Evolutionary conservation across 176 grass and related monocot species (phyloP).

Genomic region (Musa troglodytarum): DNA sequence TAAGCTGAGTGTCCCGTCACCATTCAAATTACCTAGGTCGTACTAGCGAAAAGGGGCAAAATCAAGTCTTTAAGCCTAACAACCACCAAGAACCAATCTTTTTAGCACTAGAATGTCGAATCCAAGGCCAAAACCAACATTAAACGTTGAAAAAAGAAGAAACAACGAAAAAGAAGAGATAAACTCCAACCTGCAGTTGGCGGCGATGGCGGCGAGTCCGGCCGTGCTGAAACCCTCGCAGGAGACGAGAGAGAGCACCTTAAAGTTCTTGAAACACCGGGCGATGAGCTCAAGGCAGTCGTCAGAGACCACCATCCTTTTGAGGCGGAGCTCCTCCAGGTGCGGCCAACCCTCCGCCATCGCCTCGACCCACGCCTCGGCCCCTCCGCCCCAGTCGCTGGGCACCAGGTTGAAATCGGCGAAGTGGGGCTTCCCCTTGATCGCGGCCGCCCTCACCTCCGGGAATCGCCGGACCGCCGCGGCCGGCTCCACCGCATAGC

Average conservation of each 20-base stretch:
- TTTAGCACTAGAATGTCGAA: not conserved
- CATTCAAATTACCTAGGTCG: too few relatives aligned
- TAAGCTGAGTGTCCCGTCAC: too few relatives aligned
- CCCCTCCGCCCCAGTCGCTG: constrained; percentile 45
- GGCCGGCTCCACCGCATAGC: constrained; percentile 39
- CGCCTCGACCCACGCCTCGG: constrained; percentile 46
- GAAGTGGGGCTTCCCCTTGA: constrained; percentile 81
- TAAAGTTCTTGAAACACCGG: constrained; percentile 54
- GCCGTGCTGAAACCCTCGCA: constrained; percentile 68
- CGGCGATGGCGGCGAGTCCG: constrained; percentile 53
- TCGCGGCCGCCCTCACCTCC: constrained; percentile 29
- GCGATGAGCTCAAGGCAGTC: constrained; percentile 69
- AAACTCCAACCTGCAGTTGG: constrained; percentile 48
- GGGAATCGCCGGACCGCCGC: constrained; percentile 30
- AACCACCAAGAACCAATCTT: not conserved
- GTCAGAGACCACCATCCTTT: constrained; percentile 70
- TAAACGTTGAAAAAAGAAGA: not conserved
- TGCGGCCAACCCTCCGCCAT: constrained; percentile 55
- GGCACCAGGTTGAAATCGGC: constrained; percentile 51
- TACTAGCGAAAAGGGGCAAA: not conserved
- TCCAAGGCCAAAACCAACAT: not conserved
- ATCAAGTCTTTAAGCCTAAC: not conserved
- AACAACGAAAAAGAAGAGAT: not conserved
- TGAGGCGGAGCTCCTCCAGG: constrained; percentile 69
- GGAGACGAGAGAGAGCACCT: constrained; percentile 45